Base-by-base conservation (phyloP, 352 stramenopile species). In the Aphanomyces astaci region DNA sequence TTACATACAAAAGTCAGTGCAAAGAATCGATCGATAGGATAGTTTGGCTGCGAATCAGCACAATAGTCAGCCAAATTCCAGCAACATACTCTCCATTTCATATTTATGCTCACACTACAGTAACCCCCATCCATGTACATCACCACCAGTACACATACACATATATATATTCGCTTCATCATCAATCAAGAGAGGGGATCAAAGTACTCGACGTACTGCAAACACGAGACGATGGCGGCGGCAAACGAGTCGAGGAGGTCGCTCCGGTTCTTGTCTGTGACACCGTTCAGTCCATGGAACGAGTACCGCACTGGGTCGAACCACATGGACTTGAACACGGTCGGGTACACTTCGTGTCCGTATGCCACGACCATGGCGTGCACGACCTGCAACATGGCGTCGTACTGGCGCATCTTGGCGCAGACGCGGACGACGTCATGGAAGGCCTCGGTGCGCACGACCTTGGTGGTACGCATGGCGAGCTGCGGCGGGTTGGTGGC, bases 201-300 rank as follows among this genome's bases (percentile, higher is more conserved):
- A 7, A 19, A 59, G 5, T 25, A 59, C 22, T 19, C 15, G 51
- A 2, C 45, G 45, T 40, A 59, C 51, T n/a, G 7, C 13, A 59
- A 13, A n/a, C 51, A 33, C 27, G 51, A 24, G 17, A 28, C 51
- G 24, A 59, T 39, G 13, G 51, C 51, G 4, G 51, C n/a, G 5
- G 51, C 51, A 36, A 59, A 59, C 30, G 7, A 9, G 9, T 19
- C 30, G 22, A 59, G 7, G 22, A 59, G 5, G 7, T 59, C 51
- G 25, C 13, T 39, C 9, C 51, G 51, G 5, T 36, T 39, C 30
- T 59, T 30, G 11, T 22, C 19, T 10, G n/a, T 40, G 13, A 32
- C 30, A 25, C 30, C 27, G 11, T 86, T 79, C 17, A 80, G 79
- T n/a, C 72, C 72, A 31, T 72, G 76, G 56, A 88, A 88, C 13